Percentiles rank a stretch among this genome's conserved stretches.
Evolutionary conservation across 208 protist genomes (phyloP).

Genomic region (Tritrichomonas foetus): DNA sequence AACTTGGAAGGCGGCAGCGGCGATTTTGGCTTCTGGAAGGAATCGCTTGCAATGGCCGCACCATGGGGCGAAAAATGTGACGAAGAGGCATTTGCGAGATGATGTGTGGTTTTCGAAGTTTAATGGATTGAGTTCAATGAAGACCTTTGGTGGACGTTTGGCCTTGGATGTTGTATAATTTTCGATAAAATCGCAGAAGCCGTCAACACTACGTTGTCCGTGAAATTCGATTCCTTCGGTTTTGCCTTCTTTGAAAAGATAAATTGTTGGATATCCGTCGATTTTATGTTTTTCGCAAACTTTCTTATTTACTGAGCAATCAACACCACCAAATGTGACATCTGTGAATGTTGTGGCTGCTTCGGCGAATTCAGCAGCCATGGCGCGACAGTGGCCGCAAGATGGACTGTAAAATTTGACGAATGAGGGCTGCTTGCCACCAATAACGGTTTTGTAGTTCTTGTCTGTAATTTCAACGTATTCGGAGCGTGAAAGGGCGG

Average conservation of each 20-base stretch:
- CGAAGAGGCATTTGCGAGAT: neutral
- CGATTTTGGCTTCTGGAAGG: neutral
- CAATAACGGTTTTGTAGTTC: neutral
- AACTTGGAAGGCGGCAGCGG: neutral
- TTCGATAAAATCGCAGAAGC: neutral
- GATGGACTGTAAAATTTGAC: neutral
- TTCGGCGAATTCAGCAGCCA: neutral
- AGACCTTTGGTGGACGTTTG: neutral
- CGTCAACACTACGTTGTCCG: neutral
- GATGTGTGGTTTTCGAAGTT: neutral
- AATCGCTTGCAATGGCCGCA: constrained; percentile 14
- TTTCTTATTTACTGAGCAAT: neutral
- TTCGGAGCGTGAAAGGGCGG: neutral
- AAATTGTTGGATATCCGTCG: neutral
- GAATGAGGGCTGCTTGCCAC: neutral
- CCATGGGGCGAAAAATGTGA: constrained; percentile 30
- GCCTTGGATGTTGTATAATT: neutral
- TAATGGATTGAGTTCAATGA: neutral
- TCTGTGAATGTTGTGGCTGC: neutral
- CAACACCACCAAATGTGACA: neutral
- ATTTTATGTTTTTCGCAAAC: neutral
- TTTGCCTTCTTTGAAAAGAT: neutral
- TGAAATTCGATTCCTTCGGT: neutral
- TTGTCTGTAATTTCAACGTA: neutral
- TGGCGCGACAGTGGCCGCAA: neutral